phyloP scores from a whole-genome alignment of 176 grass and related monocot genomes.

The Tillandsia fasciculata region DNA sequence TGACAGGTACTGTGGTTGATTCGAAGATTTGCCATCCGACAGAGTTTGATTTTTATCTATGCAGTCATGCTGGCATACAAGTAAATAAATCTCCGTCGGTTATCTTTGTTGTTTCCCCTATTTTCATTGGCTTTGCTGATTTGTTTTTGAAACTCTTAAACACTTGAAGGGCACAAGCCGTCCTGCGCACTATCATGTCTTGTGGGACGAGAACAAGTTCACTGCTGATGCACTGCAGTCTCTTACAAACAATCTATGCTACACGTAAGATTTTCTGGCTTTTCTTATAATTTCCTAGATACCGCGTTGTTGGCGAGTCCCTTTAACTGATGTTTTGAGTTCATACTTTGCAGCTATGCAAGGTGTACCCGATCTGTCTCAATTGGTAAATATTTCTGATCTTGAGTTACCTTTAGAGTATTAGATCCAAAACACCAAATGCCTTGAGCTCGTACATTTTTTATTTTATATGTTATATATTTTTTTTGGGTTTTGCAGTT shows the following conservation, averaged over 20 bases:
- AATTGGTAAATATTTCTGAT: conserved; percentile 45
- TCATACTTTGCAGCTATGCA: conserved; percentile 47
- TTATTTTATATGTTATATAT: neutral
- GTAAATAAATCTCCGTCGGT: conserved; percentile 25
- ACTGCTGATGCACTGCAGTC: conserved; percentile 83
- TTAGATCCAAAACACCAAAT: no score
- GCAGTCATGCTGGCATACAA: conserved; percentile 97
- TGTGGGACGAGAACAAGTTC: conserved; percentile 99
- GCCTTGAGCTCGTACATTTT: neutral
- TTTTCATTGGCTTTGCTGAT: neutral
- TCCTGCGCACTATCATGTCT: conserved; percentile 89
- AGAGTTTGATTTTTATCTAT: conserved; percentile 96
- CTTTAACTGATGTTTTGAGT: conserved; percentile 9
- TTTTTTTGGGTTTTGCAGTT: conserved; percentile 32
- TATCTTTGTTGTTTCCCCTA: neutral
- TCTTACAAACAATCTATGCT: conserved; percentile 96
- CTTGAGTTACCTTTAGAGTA: neutral
- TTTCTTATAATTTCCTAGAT: conserved; percentile 1
- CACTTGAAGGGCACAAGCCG: conserved; percentile 74
- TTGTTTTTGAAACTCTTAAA: conserved; percentile 8
- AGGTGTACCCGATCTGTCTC: conserved; percentile 85
- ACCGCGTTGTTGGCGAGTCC: conserved; percentile 2
- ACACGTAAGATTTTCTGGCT: conserved; percentile 48
- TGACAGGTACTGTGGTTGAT: conserved; percentile 85
- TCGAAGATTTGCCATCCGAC: conserved; percentile 98